Evolutionary conservation across 2,329 filamentous ascomycete genomes (phyloP), one percentile per base, ranked within the genome.

Genomic region (Trichoderma oligosporum): DNA sequence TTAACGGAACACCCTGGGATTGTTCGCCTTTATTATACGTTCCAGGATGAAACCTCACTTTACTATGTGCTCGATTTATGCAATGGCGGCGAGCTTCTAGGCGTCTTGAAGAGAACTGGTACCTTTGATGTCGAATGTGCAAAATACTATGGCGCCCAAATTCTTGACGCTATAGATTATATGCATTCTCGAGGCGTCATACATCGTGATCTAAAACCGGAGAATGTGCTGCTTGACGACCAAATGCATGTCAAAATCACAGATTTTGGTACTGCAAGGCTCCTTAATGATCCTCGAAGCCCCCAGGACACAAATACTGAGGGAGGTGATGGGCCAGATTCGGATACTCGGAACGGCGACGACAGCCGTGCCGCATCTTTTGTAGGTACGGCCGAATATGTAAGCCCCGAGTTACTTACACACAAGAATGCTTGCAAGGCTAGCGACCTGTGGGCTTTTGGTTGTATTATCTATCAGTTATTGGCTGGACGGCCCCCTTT

Each of bases 191-290:
- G 91, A 61, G 94, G 93, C 20, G 91, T 99, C 22, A 97, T 99
- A 60, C 94, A 99, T 72, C 88, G 94, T 62, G 94, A 99, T 69
- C 73, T 99, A 63, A 99, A 99, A 69, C 94, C 94, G 0, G 94
- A 99, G 71, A 99, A 99, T 63, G 92, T 99, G 4, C 81, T 99
- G 6, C 79, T 99, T 35, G 94, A 99, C 71, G 88, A 92, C 62
- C 88, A 96, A 67, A 95, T 97, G 89, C 91, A 97, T 67, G 87
- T 97, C 74, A 99, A 99, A 71, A 97, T 99, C 63, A 99, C 94
- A 7, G 94, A 99, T 73, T 99, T 99, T 69, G 94, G 94, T 39
- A 99, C 94, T 0, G 94, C 94, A n/a, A 97, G 97, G 71, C 84
- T 99, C 61, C 78, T 99, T 44, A 66, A 63, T 53, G 73, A 74